Conservation (phyloP, 768 basidiomycete genomes). For the Mycena capillaripes region DNA sequence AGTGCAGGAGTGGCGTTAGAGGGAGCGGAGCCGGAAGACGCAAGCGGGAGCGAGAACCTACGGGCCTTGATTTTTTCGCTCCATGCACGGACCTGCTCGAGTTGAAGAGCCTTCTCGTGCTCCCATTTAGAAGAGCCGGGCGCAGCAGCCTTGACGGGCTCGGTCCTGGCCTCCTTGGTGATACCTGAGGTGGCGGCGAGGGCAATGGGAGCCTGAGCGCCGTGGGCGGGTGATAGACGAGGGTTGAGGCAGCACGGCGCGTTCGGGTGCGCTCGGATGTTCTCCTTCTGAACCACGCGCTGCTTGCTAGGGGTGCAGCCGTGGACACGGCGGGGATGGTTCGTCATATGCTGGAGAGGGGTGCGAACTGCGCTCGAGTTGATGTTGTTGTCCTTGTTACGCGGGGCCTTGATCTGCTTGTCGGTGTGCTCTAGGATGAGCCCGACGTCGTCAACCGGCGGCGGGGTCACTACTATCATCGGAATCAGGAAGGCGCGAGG, state of each 20-base stretch:
- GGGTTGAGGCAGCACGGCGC: background rate
- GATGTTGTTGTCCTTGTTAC: background rate
- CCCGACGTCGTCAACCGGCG: background rate
- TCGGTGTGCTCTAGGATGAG: background rate
- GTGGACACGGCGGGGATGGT: background rate
- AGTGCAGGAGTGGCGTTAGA: background rate
- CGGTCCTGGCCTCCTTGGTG: too few species aligned
- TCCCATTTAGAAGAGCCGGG: background rate
- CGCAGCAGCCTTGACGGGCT: background rate
- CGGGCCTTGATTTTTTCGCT: background rate
- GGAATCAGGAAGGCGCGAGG: background rate
- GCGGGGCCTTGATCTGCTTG: background rate
- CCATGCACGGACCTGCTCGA: background rate
- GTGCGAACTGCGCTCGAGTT: background rate
- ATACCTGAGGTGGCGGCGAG: too few species aligned
- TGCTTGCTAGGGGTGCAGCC: background rate
- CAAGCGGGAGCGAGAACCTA: background rate
- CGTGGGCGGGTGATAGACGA: background rate
- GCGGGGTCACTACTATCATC: background rate
- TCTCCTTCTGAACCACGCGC: background rate
- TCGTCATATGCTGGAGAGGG: background rate
- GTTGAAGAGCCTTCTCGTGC: background rate
- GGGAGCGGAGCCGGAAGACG: background rate
- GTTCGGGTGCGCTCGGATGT: background rate
- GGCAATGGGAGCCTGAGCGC: background rate